Evolutionary conservation across 140 eudicot genomes (phyloP), one percentile per base, ranked within the genome.

Genomic region (Senecio squalidus): DNA sequence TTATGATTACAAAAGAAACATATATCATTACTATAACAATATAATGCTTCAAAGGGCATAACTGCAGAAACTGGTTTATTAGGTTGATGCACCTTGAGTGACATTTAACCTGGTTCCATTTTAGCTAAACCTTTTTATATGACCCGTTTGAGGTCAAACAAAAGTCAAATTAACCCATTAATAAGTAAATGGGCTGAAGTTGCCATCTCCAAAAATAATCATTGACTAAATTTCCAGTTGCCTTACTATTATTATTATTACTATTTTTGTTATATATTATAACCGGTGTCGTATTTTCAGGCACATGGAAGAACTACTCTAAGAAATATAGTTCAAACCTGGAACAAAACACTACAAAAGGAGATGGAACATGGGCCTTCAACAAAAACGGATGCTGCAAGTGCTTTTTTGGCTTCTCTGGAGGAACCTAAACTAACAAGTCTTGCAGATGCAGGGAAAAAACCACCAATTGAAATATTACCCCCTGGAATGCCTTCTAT

Each of bases 401-500:
- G 88, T 47, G 95, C 98, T 6, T 92, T 92, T 58, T 73, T 92
- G 82, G 95, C 96, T 59, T 92, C 95, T 36, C 86, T 92, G 0
- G 98, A 92, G 76, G 96, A 82, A 41, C 95, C 96, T 29, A 84
- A 81, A 70, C 84, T 92, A 74, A 89, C 98, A 2, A 92, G 95
- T 75, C 82, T 87, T 52, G 92, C 89, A 26, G 98, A 86, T 41
- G 95, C 96, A 6, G 95, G 73, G 36, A 87, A 87, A 73, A 92
- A 92, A 61, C 93, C 95, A 11, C 89, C 96, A 25, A 87, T 92
- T 20, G 96, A 92, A 67, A 92, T 92, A 47, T 82, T 92, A 36
- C 98, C 98, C 20, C 98, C 98, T 2, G 98, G 98, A 49, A 87
- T 92, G 95, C 85, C 89, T 13, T 81, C 98, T 62, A 61, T 92